Evolutionary conservation across 2,329 filamentous ascomycete genomes (phyloP), one percentile per base, ranked within the genome.

Genomic region (Eutypella sp.): DNA sequence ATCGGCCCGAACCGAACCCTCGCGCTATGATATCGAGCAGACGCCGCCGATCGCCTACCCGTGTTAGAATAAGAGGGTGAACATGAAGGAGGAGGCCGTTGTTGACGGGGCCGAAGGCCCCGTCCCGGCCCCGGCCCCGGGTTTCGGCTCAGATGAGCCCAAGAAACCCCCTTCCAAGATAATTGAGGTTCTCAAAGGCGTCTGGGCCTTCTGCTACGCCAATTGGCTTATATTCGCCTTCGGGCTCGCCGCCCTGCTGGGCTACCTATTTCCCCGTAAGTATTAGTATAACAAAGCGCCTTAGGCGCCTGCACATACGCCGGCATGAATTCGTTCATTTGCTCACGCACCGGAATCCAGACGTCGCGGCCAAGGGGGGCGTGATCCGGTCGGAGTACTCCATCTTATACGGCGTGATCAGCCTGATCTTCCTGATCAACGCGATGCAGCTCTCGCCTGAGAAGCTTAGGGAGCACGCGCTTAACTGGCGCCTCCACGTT

Each of bases 361-460:
- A 71, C 40, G 70, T 78, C 46, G 74, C 75, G 36, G 67, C 69
- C 16, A 67, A 68, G 41, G 72, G 73, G 29, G 73, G 74, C 6
- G 58, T 65, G 39, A 75, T 72, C 64, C 78, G 64, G 65, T 82
- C 65, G 56, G 79, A 68, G 65, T 78, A 67, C 68, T 80, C 57
- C 68, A 78, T 87, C 44, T 72, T 87, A 24, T 89, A 89, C 60
- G 81, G 84, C 25, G 81, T 76, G 18, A 81, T 89, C 24, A 79
- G 75, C 16, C 65, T 87, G 56, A 85, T 88, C 55, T 89, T 89
- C 62, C 70, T 88, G 46, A 74, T 87, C 53, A 87, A 83, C 45
- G 85, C 85, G 3, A 74, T 87, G 55, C 85, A 85, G 42, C 76
- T 89, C 16, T 74, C 82, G 7, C 80, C 78, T 0, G 69, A 73